phyloP scores from a whole-genome alignment of 2,329 filamentous ascomycete species.

The Cordyceps farinosa region DNA sequence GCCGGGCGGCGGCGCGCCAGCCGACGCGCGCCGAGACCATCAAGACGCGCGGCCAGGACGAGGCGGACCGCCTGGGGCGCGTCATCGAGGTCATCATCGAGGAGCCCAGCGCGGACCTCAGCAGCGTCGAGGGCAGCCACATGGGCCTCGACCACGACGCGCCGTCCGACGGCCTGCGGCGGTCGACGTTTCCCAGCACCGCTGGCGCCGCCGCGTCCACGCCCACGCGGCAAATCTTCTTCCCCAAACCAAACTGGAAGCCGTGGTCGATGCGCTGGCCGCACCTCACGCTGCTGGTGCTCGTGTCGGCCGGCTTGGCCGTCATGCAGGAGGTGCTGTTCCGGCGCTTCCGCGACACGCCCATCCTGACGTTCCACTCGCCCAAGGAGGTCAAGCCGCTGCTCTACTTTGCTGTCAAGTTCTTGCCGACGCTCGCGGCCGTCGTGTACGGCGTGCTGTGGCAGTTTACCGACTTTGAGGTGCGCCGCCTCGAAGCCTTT shows the following conservation, averaged over 20 bases:
- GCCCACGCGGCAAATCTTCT: constrained; percentile 45
- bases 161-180: constrained; percentile 30
- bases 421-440: constrained; percentile 57
- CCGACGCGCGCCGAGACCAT: constrained; percentile 40
- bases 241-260: constrained; percentile 64
- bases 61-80: constrained; percentile 57
- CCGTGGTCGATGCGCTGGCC: constrained; percentile 62
- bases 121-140: constrained; percentile 45
- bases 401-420: constrained; percentile 61
- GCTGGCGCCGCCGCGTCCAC: constrained; percentile 31
- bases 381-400: constrained; percentile 48
- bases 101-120: constrained; percentile 46
- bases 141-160: constrained; percentile 22
- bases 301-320: constrained; percentile 51
- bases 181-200: constrained; percentile 37
- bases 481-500: constrained; percentile 63
- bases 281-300: constrained; percentile 52
- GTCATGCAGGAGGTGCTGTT: constrained; percentile 53
- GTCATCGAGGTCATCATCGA: constrained; percentile 57
- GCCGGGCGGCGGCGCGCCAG: constrained; percentile 24
- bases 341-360: constrained; percentile 42
- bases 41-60: constrained; percentile 50
- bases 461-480: constrained; percentile 64
- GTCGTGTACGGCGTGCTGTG: constrained; percentile 62
- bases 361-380: constrained; percentile 47